Evolutionary conservation across 2,329 filamentous ascomycete species (phyloP).

Genomic region (Epichloe sibirici): DNA sequence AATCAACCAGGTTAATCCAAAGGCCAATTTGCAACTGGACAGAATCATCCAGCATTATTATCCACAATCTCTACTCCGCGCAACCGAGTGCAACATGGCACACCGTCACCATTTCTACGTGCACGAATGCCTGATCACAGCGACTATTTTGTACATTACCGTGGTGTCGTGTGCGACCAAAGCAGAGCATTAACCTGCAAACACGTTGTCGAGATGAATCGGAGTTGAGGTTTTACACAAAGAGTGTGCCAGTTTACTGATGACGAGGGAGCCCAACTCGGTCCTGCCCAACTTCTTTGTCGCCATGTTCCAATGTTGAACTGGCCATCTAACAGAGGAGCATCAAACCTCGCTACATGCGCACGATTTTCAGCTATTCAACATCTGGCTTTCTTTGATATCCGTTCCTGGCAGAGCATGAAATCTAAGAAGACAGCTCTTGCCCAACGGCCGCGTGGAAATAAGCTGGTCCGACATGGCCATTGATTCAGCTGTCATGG

Average conservation of each 20-base stretch:
- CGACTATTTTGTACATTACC: not conserved
- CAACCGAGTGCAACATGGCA: not conserved
- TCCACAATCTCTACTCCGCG: too few relatives aligned
- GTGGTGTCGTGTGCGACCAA: not conserved
- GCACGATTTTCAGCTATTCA: not conserved
- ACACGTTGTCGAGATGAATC: not conserved
- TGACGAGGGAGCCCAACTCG: not conserved
- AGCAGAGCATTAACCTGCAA: not conserved
- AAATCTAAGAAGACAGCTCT: constrained; percentile 45
- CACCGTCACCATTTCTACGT: not conserved
- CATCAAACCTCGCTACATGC: not conserved
- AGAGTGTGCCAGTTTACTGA: not conserved
- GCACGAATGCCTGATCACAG: not conserved
- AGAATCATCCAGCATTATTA: too few relatives aligned
- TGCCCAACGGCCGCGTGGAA: constrained; percentile 47
- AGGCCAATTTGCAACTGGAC: too few relatives aligned
- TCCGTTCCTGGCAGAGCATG: constrained; percentile 17
- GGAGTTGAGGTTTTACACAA: not conserved
- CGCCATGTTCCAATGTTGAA: too few relatives aligned
- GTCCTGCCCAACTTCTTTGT: not conserved
- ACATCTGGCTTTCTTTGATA: not conserved
- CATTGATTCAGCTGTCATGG: constrained; percentile 46
- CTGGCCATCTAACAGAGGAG: not conserved
- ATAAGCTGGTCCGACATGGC: constrained; percentile 56
- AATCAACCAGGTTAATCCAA: too few relatives aligned